These are phyloP conservation scores for Quercus ilex DNA, from an alignment of 306 rosid species.

Conservation along the genomic window DNA sequence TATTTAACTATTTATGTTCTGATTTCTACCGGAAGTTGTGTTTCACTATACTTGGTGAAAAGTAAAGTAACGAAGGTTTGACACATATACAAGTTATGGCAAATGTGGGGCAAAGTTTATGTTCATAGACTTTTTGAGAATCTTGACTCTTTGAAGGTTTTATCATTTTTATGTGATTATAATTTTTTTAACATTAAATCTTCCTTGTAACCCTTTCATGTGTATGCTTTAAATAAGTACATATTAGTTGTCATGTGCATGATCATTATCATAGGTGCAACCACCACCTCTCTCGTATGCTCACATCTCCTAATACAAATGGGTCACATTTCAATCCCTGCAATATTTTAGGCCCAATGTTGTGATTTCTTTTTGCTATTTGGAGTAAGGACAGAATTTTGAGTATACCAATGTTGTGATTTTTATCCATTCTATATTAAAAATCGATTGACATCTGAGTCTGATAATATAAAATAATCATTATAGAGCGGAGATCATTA, in stretches of 20 bases:
- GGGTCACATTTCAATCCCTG: neutral
- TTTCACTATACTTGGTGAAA: neutral
- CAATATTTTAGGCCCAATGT: neutral
- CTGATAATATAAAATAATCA: too few species aligned
- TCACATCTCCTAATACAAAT: constrained; percentile 13
- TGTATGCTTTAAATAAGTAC: constrained; percentile 10
- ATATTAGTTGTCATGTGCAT: constrained; percentile 1
- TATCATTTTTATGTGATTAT: neutral
- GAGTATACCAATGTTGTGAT: too few species aligned
- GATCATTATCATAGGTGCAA: constrained; percentile 10
- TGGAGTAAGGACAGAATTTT: too few species aligned
- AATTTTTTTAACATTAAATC: neutral
- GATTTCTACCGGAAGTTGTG: constrained; percentile 20
- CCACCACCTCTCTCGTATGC: constrained; percentile 4
- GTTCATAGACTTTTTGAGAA: constrained; percentile 11
- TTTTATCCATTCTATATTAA: too few species aligned
- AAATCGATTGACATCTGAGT: fast-evolving
- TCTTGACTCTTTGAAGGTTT: constrained; percentile 21
- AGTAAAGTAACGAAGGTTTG: too few species aligned
- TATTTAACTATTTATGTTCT: neutral
- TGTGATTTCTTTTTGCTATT: too few species aligned
- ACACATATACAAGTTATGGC: too few species aligned
- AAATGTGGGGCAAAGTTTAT: too few species aligned
- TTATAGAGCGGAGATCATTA: fast-evolving
- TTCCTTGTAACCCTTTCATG: constrained; percentile 1